Base-by-base conservation (phyloP, 352 stramenopile species). In the Pythium aquatile region DNA sequence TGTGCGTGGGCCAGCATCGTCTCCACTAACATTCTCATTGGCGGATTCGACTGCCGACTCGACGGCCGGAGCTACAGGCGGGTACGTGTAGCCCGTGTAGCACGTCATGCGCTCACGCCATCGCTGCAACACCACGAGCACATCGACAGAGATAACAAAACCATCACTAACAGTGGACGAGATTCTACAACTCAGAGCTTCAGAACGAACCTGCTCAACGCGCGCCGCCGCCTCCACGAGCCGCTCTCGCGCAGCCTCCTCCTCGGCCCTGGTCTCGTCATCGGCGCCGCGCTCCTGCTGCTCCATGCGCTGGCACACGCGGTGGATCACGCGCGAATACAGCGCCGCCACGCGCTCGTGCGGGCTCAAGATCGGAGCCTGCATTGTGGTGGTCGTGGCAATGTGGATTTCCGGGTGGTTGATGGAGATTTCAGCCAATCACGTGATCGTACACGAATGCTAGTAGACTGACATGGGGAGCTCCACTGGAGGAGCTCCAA, bases 321-420 rank as follows among this genome's bases (percentile, higher is more conserved):
- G 79, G n/a, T 65, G 62, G 47, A 90, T 83, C 16, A 88, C 75
- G 42, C 79, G 79, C 56, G 73, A 55, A 60, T 90, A 90, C 58
- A 90, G 84, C 28, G 69, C 77, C 33, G 74, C 70, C 8, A 88
- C 33, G 16, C 52, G 68, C 53, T 71, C 73, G 17, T 73, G 57
- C 8, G 37, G 63, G 8, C 47, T 60, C 35, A 26, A 13, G 20
- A 24, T 24, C 4, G 17, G 5, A 1, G 24, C 29, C 28, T 42
- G 20, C 47, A 28, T 48, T 14, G 39, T 58, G 10, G 54, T 40
- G 54, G 16, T 55, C 40, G 11, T 5, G n/a, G 13, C 35, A 42
- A 42, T 10, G 35, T 44, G 37, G 37, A 14, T n/a, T 44, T 26
- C n/a, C n/a, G n/a, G 8, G 56, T 53, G 30, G 32, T 26, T 9